Percentiles rank a stretch among this genome's conserved stretches.
These are phyloP conservation scores for Adansonia rubrostipa DNA, from an alignment of 441 rosid species.

Conservation along the genomic window DNA sequence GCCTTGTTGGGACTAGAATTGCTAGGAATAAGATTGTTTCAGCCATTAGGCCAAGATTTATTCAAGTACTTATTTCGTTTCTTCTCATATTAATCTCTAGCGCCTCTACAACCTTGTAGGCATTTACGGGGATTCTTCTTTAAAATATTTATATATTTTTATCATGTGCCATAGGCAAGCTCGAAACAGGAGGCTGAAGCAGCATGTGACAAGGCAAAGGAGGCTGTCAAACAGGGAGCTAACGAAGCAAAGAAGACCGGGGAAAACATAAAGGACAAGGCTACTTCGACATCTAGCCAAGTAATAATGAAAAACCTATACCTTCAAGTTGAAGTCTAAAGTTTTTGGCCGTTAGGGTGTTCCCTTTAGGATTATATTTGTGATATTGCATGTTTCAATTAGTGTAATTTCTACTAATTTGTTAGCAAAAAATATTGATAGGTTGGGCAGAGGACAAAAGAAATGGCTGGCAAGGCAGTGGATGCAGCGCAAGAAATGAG, in stretches of 20 bases:
- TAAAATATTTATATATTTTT: neutral
- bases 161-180: neutral
- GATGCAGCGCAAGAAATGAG: slow-evolving; percentile 26
- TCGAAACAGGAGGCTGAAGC: slow-evolving; percentile 4
- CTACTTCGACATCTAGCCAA: slow-evolving; percentile 25
- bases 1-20: neutral
- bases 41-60: slow-evolving; percentile 14
- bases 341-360: no score
- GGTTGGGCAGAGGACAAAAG: slow-evolving; percentile 22
- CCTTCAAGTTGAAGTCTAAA: neutral
- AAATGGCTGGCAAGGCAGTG: slow-evolving; percentile 13
- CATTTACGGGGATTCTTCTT: neutral
- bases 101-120: no score
- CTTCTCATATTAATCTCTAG: neutral
- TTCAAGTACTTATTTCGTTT: neutral
- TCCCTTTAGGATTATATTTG: no score
- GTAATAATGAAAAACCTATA: neutral
- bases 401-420: no score
- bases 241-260: slow-evolving; percentile 19
- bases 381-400: no score
- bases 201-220: slow-evolving; percentile 21
- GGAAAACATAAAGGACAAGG: slow-evolving; percentile 23
- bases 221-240: slow-evolving; percentile 29
- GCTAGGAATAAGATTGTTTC: slow-evolving; percentile 6
- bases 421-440: neutral